Base-by-base conservation (phyloP, 2,329 filamentous ascomycete genomes). In the Claviceps quebecensis region DNA sequence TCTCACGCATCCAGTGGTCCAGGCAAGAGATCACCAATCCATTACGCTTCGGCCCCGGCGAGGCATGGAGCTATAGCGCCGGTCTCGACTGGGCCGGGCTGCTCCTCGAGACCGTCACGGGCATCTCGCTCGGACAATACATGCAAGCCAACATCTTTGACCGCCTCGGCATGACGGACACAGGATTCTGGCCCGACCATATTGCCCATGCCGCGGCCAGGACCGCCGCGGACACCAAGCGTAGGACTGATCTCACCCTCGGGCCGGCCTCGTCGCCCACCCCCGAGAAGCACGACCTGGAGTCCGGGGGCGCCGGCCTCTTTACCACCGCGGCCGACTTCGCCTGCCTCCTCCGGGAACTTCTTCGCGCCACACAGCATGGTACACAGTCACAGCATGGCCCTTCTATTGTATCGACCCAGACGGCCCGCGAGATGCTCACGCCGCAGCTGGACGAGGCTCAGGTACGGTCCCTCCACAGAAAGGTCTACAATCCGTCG, bases 51-150 rank as follows among this genome's bases (percentile, higher is more conserved):
- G 55, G 62, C 3, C 71, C 75, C 0, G 76, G 74, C 0, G 63
- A 67, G 3, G 66, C 68, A 6, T 79, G 74, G 74, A 62, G 61
- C 34, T 79, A 78, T 53, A 73, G 75, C 4, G 58, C 65, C 3
- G 61, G 63, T 0, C 52, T 70, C 43, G 75, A 78, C 62, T 77
- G 71, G 67, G 73, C 69, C 0, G 73, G 72, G 3, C 53, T 69
- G 5, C 61, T 70, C 1, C 60, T 78, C 4, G 69, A 75, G 57
- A 60, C 59, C 4, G 45, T 71, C 4, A 69, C 67, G 0, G 65
- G 65, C 6, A 56, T 62, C 49, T 56, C 54, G 0, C 59, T 77
- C 3, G 64, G 64, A 0, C 57, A 55, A 5, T 72, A 69, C 60
- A 66, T 70, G 62, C 55, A 62, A 36, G 48, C 59, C 47, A 57